Conservation (phyloP, 306 rosid genomes). For the Neltuma alba region DNA sequence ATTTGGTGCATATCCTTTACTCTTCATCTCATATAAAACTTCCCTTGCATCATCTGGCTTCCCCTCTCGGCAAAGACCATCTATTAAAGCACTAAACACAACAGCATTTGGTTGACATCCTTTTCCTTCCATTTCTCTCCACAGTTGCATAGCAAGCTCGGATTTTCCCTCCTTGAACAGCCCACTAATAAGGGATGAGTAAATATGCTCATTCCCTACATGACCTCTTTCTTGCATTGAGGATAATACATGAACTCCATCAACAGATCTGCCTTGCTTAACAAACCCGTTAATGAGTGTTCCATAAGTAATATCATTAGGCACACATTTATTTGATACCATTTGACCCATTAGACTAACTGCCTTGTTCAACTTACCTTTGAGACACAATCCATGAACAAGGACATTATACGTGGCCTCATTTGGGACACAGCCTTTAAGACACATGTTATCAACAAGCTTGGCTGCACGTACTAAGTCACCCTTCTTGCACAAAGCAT, state of each 20-base stretch:
- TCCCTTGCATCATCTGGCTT: slow-evolving; percentile 69
- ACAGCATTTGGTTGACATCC: slow-evolving; percentile 72
- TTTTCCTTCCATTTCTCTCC: slow-evolving; percentile 74
- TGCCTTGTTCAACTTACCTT: slow-evolving; percentile 90
- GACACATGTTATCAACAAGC: slow-evolving; percentile 91
- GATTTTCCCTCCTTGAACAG: slow-evolving; percentile 80
- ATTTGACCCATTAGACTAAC: slow-evolving; percentile 69
- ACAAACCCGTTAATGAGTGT: slow-evolving; percentile 85
- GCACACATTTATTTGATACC: slow-evolving; percentile 71
- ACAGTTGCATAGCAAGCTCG: slow-evolving; percentile 66
- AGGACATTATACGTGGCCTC: slow-evolving; percentile 84
- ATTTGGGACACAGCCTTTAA: slow-evolving; percentile 88
- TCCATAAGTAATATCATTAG: slow-evolving; percentile 88
- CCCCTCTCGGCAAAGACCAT: slow-evolving; percentile 88
- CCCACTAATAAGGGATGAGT: slow-evolving; percentile 87
- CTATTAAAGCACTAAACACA: slow-evolving; percentile 72
- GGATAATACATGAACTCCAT: slow-evolving; percentile 60
- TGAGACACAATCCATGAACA: slow-evolving; percentile 80
- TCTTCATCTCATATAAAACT: slow-evolving; percentile 67
- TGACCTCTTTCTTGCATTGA: slow-evolving; percentile 81
- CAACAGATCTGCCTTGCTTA: slow-evolving; percentile 72
- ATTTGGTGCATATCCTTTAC: slow-evolving; percentile 65
- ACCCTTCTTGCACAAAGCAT: slow-evolving; percentile 80
- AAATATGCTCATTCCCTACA: slow-evolving; percentile 66
- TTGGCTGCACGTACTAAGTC: slow-evolving; percentile 78